A percentile compares a stretch with the other conserved stretches of the same genome.
These are phyloP conservation scores for Globisporangium heterothallicum DNA, from an alignment of 352 stramenopile genomes.

Conservation along the genomic window DNA sequence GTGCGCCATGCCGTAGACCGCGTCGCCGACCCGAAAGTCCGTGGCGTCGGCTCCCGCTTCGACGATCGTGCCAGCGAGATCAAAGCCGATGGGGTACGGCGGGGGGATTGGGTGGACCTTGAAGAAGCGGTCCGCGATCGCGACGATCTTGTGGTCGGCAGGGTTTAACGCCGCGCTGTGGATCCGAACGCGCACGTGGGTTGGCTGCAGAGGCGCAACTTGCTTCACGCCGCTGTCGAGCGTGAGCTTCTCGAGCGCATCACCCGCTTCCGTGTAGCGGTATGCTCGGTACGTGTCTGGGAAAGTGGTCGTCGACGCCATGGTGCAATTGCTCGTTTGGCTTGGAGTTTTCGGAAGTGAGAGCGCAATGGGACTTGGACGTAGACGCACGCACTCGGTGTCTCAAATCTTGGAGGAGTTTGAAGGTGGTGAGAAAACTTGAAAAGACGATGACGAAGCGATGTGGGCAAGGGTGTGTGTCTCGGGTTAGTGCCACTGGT, in stretches of 20 bases:
- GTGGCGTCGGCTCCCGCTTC: slow-evolving; percentile 14
- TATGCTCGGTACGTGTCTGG: slow-evolving; percentile 22
- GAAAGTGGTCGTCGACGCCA: background rate
- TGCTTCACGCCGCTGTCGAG: slow-evolving; percentile 12
- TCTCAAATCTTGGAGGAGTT: too few relatives aligned
- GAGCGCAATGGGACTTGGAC: too few relatives aligned
- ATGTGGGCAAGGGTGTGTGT: too few relatives aligned
- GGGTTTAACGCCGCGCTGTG: slow-evolving; percentile 23
- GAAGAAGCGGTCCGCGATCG: slow-evolving; percentile 10
- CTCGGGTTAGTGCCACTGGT: too few relatives aligned
- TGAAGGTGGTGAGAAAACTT: too few relatives aligned
- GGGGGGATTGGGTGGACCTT: slow-evolving; percentile 10
- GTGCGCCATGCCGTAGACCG: slow-evolving; percentile 51
- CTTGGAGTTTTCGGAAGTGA: background rate
- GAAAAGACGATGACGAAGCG: too few relatives aligned
- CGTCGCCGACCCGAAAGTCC: slow-evolving; percentile 25
- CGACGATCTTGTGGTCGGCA: slow-evolving; percentile 23
- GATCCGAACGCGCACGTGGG: slow-evolving; percentile 24
- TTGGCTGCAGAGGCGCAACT: slow-evolving; percentile 4
- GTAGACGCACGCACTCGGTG: too few relatives aligned
- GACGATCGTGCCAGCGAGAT: slow-evolving; percentile 21
- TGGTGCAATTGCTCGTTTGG: too few relatives aligned
- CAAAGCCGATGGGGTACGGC: slow-evolving; percentile 20
- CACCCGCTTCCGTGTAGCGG: slow-evolving; percentile 16
- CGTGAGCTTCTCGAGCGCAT: slow-evolving; percentile 13